A percentile compares a stretch with the other conserved stretches of the same genome.
Conservation (phyloP, 345 rosid species). For the Rhodamnia argentea region DNA sequence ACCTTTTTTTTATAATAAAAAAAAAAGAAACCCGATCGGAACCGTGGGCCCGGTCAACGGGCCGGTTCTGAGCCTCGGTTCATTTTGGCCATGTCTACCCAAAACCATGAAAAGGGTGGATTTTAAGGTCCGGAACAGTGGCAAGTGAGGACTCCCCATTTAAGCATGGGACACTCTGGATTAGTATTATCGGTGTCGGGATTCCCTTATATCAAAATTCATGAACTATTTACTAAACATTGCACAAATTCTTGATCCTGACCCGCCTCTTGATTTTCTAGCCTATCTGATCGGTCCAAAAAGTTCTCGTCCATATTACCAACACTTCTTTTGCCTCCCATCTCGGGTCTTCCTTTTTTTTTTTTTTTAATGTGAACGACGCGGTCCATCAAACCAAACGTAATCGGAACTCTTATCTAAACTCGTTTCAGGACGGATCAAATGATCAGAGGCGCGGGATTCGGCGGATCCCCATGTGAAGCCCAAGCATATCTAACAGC, state of each 20-base stretch:
- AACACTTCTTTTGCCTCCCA: not conserved
- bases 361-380: not conserved
- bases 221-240: not conserved
- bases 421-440: not conserved
- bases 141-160: not conserved
- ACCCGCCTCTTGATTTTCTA: no score
- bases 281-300: no score
- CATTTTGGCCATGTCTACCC: no score
- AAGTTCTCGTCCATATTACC: no score
- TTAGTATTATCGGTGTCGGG: not conserved
- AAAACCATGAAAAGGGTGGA: not conserved
- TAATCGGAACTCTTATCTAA: not conserved
- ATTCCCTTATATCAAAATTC: not conserved
- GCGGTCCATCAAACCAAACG: not conserved
- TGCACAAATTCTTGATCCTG: not conserved
- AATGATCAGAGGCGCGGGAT: not conserved
- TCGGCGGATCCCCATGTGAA: not conserved
- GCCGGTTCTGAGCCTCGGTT: no score
- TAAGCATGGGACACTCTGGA: not conserved
- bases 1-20: no score
- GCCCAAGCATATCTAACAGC: not conserved
- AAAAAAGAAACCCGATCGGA: no score
- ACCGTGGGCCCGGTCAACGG: no score
- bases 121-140: not conserved
- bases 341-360: not conserved